These are phyloP conservation scores for Globisporangium paroecandrum DNA, from an alignment of 352 stramenopile genomes.

Conservation along the genomic window DNA sequence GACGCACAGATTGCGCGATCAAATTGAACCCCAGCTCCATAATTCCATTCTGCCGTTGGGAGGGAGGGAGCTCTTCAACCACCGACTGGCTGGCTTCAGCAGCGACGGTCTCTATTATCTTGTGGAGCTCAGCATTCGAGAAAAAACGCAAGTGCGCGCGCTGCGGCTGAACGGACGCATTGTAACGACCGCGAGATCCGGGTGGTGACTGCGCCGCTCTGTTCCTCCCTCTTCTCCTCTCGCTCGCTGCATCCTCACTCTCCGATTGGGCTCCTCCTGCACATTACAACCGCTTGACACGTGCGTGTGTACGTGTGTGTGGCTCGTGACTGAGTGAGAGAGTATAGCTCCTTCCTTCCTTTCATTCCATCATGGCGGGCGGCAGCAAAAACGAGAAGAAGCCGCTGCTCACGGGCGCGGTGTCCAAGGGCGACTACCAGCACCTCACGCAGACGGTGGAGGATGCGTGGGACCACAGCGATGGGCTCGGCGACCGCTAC, in stretches of 20 bases:
- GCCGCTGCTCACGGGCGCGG: constrained; percentile 17
- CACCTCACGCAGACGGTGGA: constrained; percentile 20
- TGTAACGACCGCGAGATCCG: background rate
- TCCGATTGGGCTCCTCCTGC: constrained; percentile 1
- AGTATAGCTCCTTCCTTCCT: no score
- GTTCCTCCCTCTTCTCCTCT: background rate
- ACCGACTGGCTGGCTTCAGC: background rate
- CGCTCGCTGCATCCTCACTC: background rate
- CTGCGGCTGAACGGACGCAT: background rate
- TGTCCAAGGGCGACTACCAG: constrained; percentile 11
- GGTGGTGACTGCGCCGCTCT: background rate
- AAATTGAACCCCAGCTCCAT: no score
- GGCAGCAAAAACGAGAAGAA: constrained; percentile 22
- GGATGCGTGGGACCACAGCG: background rate
- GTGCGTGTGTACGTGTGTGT: background rate
- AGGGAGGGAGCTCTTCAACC: background rate
- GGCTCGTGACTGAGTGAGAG: no score
- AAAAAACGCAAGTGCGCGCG: background rate
- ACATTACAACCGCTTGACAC: background rate
- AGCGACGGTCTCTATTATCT: no score
- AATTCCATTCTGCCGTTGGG: background rate
- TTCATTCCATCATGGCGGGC: background rate
- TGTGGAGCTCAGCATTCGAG: background rate
- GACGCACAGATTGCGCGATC: no score
- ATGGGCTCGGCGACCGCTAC: constrained; percentile 45